Conservation (phyloP, 257 asterid genomes). For the Jacaranda copaia region DNA sequence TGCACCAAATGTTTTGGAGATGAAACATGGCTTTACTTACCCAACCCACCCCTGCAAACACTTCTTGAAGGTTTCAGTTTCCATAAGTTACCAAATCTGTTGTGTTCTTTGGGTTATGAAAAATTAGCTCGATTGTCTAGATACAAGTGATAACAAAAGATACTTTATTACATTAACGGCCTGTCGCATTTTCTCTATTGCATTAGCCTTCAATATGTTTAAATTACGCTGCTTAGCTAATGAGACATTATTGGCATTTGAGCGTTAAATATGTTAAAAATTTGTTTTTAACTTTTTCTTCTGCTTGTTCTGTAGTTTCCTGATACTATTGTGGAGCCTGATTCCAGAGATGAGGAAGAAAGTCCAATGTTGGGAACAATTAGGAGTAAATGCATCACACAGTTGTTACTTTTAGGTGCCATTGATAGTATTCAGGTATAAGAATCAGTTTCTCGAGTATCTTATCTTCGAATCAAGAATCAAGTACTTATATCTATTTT, state of each 20-base stretch:
- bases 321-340: constrained; percentile 57
- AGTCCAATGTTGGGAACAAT: constrained; percentile 74
- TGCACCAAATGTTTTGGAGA: no score
- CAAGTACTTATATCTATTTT: constrained; percentile 26
- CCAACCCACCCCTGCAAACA: no score
- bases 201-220: constrained; percentile 24
- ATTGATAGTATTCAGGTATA: constrained; percentile 95
- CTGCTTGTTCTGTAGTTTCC: constrained; percentile 59
- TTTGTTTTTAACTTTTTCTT: constrained; percentile 36
- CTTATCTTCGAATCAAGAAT: constrained; percentile 23
- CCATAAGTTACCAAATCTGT: no score
- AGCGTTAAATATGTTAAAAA: constrained; percentile 27
- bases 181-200: constrained; percentile 8
- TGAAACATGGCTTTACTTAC: no score
- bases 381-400: constrained; percentile 97
- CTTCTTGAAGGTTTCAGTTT: no score
- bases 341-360: constrained; percentile 77
- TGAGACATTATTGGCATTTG: constrained; percentile 21
- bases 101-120: no score
- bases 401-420: constrained; percentile 88
- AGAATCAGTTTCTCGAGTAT: constrained; percentile 30
- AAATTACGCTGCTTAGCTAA: constrained; percentile 15
- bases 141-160: no score
- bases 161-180: background rate
- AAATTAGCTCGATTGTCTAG: no score